phyloP scores from a whole-genome alignment of 2,329 filamentous ascomycete genomes.

The Aspergillus unguis region DNA sequence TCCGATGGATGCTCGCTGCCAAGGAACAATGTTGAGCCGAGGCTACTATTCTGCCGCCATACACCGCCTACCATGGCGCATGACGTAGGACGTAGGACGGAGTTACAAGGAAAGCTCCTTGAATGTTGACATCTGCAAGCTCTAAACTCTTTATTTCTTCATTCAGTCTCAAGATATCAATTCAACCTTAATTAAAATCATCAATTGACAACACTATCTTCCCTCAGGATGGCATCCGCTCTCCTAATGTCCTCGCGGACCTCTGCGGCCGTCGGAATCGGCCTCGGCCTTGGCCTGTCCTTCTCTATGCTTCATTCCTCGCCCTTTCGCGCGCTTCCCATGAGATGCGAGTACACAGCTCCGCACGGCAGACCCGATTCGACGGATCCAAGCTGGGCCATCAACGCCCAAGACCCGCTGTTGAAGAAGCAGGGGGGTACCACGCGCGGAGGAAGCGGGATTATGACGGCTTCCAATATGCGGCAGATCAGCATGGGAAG shows the following conservation, averaged over 20 bases:
- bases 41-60: background rate
- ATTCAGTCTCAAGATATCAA: background rate
- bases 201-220: conserved; percentile 7
- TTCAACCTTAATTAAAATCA: background rate
- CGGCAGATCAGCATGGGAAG: conserved; percentile 46
- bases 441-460: conserved; percentile 12
- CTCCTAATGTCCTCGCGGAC: conserved; percentile 27
- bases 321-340: conserved; percentile 32
- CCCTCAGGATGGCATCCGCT: conserved; percentile 22
- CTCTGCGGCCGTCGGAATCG: conserved; percentile 32
- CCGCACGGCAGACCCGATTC: conserved; percentile 22
- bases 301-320: conserved; percentile 33
- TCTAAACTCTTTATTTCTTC: background rate
- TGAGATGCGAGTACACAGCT: conserved; percentile 38
- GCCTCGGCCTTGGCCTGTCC: conserved; percentile 35
- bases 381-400: conserved; percentile 26
- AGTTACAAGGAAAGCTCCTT: background rate
- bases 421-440: conserved; percentile 25
- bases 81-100: background rate
- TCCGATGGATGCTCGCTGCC: background rate
- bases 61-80: background rate
- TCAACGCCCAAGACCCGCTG: conserved; percentile 22
- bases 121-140: background rate
- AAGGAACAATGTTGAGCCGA: background rate
- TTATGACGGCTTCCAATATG: conserved; percentile 37